These are phyloP conservation scores for Cicer chorassanicum DNA, from an alignment of 306 rosid species.

Conservation along the genomic window DNA sequence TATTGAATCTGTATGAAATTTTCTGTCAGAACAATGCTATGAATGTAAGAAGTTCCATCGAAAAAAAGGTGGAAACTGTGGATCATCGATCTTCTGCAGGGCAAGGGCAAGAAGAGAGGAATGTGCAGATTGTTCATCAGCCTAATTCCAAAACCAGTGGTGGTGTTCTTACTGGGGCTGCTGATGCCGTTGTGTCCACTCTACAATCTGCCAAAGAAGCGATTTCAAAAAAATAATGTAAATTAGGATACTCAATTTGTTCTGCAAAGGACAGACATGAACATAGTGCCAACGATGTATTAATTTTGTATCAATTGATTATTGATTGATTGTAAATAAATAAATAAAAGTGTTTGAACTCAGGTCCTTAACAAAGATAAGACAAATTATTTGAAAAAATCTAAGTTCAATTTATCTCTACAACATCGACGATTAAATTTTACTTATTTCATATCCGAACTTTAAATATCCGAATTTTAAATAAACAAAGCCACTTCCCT, in stretches of 20 bases:
- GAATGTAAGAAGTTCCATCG: constrained; percentile 39
- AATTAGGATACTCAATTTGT: not conserved
- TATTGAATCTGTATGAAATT: constrained; percentile 4
- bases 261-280: constrained; percentile 21
- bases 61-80: constrained; percentile 61
- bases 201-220: constrained; percentile 70
- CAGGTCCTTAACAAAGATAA: no score
- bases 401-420: no score
- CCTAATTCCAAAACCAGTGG: constrained; percentile 57
- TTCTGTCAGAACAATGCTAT: constrained; percentile 44
- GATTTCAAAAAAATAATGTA: constrained; percentile 46
- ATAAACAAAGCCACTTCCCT: no score
- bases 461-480: no score
- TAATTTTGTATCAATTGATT: constrained; percentile 10
- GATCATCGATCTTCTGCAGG: constrained; percentile 62
- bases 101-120: constrained; percentile 49
- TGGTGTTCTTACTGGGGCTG: constrained; percentile 61
- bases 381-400: no score
- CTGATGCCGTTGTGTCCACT: constrained; percentile 56
- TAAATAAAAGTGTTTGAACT: no score
- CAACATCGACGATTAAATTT: no score
- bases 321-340: no score
- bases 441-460: no score
- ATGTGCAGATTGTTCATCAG: constrained; percentile 63
- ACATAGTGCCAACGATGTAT: constrained; percentile 30